phyloP scores from a whole-genome alignment of 352 stramenopile species.

The Peronospora destructor region DNA sequence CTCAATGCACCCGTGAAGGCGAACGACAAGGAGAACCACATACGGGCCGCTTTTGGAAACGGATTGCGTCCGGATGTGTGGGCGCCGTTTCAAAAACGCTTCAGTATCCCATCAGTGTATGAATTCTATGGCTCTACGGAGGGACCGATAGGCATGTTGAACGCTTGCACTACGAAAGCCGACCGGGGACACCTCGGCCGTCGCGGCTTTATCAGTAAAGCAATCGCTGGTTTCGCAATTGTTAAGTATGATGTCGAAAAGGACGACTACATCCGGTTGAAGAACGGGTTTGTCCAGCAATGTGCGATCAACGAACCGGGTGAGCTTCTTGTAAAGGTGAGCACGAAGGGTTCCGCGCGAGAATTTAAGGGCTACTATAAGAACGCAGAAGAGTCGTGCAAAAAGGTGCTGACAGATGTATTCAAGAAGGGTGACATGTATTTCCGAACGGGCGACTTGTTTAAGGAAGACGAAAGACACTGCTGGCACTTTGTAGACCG shows the following conservation, averaged over 20 bases:
- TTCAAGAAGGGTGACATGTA: conserved; percentile 84
- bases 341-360: conserved; percentile 40
- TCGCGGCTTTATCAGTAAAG: conserved; percentile 47
- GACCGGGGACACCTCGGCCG: conserved; percentile 65
- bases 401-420: conserved; percentile 81
- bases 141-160: conserved; percentile 74
- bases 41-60: conserved; percentile 86
- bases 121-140: conserved; percentile 92
- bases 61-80: conserved; percentile 87
- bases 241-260: conserved; percentile 73
- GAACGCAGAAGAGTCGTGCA: conserved; percentile 62
- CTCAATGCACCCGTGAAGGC: conserved; percentile 41
- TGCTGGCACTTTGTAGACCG: conserved; percentile 89
- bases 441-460: conserved; percentile 89
- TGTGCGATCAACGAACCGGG: conserved; percentile 57
- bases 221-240: conserved; percentile 56
- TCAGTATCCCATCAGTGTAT: conserved; percentile 76
- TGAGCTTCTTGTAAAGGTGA: conserved; percentile 66
- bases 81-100: conserved; percentile 80
- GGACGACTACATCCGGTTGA: conserved; percentile 55
- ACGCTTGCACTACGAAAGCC: conserved; percentile 50
- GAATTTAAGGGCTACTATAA: conserved; percentile 87
- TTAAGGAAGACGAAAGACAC: conserved; percentile 61
- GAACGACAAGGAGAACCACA: conserved; percentile 58
- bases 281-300: conserved; percentile 43